phyloP scores from a whole-genome alignment of 1,284 basidiomycete genomes.

The Trichosporon sp. region DNA sequence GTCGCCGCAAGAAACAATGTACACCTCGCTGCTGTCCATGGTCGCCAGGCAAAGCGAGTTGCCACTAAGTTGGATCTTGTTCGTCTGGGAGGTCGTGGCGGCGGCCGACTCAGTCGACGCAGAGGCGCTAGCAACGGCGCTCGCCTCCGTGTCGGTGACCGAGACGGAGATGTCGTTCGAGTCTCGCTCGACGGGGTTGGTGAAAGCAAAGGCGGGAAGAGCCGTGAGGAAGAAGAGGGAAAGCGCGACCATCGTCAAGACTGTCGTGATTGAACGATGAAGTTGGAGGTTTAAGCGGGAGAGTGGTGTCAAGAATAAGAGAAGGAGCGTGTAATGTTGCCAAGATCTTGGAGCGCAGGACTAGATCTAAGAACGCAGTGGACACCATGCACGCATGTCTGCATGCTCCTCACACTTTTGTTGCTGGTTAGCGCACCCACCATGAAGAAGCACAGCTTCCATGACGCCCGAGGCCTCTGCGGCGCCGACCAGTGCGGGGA shows the following conservation, averaged over 20 bases:
- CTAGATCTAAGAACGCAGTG: neutral
- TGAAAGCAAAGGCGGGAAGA: neutral
- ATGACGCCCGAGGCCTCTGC: neutral
- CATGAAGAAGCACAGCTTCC: conserved; percentile 2
- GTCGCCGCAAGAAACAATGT: neutral
- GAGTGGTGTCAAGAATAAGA: neutral
- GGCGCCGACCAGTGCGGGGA: neutral
- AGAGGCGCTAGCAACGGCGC: too few species aligned
- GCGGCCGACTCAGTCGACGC: neutral
- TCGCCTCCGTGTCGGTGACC: neutral
- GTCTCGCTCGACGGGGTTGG: neutral
- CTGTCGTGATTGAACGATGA: neutral
- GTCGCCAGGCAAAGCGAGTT: neutral
- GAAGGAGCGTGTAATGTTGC: neutral
- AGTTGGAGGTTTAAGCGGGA: neutral
- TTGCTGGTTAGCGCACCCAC: neutral
- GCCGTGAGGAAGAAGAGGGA: neutral
- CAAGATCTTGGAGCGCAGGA: neutral
- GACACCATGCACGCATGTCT: neutral
- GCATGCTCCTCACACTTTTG: too few species aligned
- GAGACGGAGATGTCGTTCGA: neutral
- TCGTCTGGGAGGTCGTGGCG: neutral
- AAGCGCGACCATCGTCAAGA: neutral
- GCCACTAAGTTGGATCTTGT: neutral
- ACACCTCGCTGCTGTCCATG: neutral